Conservation (phyloP, 1,284 basidiomycete species). For the Schizophyllum amplum region DNA sequence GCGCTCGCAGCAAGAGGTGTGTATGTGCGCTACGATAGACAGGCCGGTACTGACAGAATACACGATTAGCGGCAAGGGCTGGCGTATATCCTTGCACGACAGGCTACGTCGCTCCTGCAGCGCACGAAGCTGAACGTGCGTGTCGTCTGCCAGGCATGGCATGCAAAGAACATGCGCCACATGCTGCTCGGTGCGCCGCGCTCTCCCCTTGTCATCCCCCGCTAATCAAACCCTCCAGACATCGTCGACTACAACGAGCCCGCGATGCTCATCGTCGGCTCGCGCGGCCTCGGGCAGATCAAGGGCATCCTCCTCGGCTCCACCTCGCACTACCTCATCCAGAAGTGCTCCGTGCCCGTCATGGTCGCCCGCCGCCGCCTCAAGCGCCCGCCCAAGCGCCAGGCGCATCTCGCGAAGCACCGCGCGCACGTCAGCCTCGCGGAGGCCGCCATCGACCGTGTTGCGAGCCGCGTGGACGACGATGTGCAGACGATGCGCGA, state of each 20-base stretch:
- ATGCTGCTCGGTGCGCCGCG: constrained; percentile 71
- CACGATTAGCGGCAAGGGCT: constrained; percentile 90
- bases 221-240: constrained; percentile 35
- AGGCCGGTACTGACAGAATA: too few relatives aligned
- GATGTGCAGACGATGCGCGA: constrained; percentile 66
- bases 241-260: constrained; percentile 89
- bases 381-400: constrained; percentile 60
- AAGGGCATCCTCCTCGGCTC: constrained; percentile 96
- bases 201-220: neutral
- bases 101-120: constrained; percentile 84
- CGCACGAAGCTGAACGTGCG: constrained; percentile 84
- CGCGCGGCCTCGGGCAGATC: constrained; percentile 81
- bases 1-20: constrained; percentile 84
- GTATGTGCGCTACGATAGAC: too few relatives aligned
- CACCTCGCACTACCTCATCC: constrained; percentile 94
- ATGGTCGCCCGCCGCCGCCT: constrained; percentile 86
- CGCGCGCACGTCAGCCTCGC: constrained; percentile 77
- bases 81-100: constrained; percentile 80
- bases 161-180: constrained; percentile 89
- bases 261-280: constrained; percentile 92
- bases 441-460: constrained; percentile 78
- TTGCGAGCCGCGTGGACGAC: constrained; percentile 63
- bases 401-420: constrained; percentile 56
- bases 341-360: constrained; percentile 85
- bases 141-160: constrained; percentile 90